These are phyloP conservation scores for Tulasnella sp. DNA, from an alignment of 768 basidiomycete species.

Conservation along the genomic window DNA sequence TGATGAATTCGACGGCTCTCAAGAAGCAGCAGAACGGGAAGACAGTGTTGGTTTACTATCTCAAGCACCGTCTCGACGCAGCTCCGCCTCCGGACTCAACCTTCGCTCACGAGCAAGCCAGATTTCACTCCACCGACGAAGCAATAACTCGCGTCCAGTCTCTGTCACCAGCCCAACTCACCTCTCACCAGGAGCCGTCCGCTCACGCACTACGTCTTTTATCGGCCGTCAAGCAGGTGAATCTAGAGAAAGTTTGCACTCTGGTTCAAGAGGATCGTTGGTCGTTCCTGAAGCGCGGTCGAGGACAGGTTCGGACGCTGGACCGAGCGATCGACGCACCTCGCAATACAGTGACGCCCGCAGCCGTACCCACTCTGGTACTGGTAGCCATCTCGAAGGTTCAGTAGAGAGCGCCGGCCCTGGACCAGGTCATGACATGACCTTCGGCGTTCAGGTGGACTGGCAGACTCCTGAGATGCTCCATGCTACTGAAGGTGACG, in stretches of 20 bases:
- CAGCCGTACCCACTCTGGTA: constrained; percentile 6
- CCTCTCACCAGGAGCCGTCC: background rate
- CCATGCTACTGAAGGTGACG: background rate
- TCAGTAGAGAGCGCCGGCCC: background rate
- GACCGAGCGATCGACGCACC: background rate
- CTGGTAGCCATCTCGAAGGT: background rate
- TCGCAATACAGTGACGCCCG: constrained; percentile 12
- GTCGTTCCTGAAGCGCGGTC: constrained; percentile 10
- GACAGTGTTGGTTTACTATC: constrained; percentile 23
- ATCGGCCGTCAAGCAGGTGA: constrained; percentile 2
- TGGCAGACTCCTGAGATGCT: background rate
- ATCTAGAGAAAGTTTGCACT: background rate
- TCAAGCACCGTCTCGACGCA: constrained; percentile 3
- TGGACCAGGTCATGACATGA: background rate
- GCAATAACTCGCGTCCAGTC: background rate
- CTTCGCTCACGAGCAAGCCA: background rate
- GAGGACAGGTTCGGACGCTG: constrained; percentile 9
- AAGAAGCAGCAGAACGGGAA: constrained; percentile 22
- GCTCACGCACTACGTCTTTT: background rate
- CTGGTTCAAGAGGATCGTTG: background rate
- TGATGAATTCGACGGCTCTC: constrained; percentile 12
- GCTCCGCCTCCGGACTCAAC: background rate
- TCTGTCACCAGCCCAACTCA: background rate
- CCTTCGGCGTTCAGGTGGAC: constrained; percentile 17
- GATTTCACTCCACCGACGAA: constrained; percentile 4